Conservation (phyloP, 768 basidiomycete species). For the Jaapia argillacea region DNA sequence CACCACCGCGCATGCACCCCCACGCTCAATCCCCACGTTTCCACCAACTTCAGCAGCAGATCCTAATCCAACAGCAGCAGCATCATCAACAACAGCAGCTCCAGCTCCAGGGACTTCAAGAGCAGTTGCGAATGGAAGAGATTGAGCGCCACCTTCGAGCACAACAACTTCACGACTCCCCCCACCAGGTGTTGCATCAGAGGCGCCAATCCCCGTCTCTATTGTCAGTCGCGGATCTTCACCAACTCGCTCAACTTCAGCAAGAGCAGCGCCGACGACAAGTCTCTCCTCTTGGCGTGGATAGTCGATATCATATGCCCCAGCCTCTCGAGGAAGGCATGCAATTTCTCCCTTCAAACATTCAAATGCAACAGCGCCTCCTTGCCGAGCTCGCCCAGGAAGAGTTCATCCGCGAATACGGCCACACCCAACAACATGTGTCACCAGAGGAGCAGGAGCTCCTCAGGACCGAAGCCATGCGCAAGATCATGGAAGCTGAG, state of each 20-base stretch:
- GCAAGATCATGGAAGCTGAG: slow-evolving; percentile 87
- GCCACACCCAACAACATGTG: slow-evolving; percentile 22
- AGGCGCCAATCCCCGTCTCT: slow-evolving; percentile 27
- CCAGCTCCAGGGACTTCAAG: slow-evolving; percentile 48
- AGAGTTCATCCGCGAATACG: slow-evolving; percentile 47
- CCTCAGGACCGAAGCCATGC: slow-evolving; percentile 68
- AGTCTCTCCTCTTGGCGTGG: slow-evolving; percentile 11
- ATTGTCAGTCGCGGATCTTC: slow-evolving; percentile 36
- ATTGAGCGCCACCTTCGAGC: slow-evolving; percentile 40
- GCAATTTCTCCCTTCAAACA: slow-evolving; percentile 48
- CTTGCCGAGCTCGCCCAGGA: slow-evolving; percentile 69
- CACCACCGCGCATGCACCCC: slow-evolving; percentile 67
- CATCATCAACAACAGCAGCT: slow-evolving; percentile 17
- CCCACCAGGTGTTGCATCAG: slow-evolving; percentile 22
- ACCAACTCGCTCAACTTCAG: slow-evolving; percentile 19
- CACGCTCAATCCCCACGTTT: slow-evolving; percentile 74
- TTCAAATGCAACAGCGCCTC: slow-evolving; percentile 66
- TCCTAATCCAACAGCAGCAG: slow-evolving; percentile 57
- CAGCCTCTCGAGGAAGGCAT: slow-evolving; percentile 40
- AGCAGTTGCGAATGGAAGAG: slow-evolving; percentile 56
- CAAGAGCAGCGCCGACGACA: slow-evolving; percentile 6
- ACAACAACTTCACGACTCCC: slow-evolving; percentile 11
- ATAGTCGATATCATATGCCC: slow-evolving; percentile 18
- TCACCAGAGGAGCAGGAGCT: slow-evolving; percentile 65
- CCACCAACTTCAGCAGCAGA: slow-evolving; percentile 66